A percentile compares a stretch with the other conserved stretches of the same genome.
Conservation (phyloP, 108 stramenopile species). For the Pseudonitzschia pungens region DNA sequence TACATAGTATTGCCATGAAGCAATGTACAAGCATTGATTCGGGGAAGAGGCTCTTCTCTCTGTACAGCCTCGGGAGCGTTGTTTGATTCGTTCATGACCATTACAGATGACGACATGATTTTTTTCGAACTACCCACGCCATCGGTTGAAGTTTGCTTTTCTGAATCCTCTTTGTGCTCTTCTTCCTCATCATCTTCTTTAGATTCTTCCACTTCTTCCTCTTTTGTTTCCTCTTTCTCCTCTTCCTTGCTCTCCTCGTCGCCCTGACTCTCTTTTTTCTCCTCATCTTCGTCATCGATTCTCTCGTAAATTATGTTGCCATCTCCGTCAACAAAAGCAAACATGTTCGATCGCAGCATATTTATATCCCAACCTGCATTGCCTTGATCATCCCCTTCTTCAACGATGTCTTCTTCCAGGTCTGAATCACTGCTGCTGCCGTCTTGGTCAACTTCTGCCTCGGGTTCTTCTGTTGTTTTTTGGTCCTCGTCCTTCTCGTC, state of each 20-base stretch:
- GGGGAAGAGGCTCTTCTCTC: slow-evolving; percentile 75
- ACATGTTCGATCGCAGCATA: slow-evolving; percentile 84
- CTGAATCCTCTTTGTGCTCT: slow-evolving; percentile 3
- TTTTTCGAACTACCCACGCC: background rate
- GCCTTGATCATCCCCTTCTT: slow-evolving; percentile 38
- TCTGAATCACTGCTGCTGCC: slow-evolving; percentile 34
- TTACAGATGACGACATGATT: slow-evolving; percentile 57
- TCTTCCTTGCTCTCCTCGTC: slow-evolving; percentile 38
- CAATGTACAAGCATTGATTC: slow-evolving; percentile 65
- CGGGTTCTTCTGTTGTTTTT: background rate
- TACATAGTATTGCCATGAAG: slow-evolving; percentile 61
- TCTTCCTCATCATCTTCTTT: slow-evolving; percentile 46
- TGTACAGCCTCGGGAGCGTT: slow-evolving; percentile 63
- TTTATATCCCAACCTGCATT: slow-evolving; percentile 78
- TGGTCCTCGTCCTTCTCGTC: slow-evolving; percentile 27
- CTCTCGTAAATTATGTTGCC: slow-evolving; percentile 88
- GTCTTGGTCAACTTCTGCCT: slow-evolving; percentile 22
- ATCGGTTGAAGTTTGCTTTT: background rate
- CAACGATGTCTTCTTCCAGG: slow-evolving; percentile 36
- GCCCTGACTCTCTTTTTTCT: slow-evolving; percentile 23
- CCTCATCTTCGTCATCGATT: slow-evolving; percentile 50
- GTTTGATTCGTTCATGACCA: slow-evolving; percentile 59
- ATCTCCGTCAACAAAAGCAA: slow-evolving; percentile 85
- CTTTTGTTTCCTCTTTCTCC: slow-evolving; percentile 35
- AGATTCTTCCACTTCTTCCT: slow-evolving; percentile 30